Conservation (phyloP, 2,329 filamentous ascomycete species). For the Talaromyces atroroseus region DNA sequence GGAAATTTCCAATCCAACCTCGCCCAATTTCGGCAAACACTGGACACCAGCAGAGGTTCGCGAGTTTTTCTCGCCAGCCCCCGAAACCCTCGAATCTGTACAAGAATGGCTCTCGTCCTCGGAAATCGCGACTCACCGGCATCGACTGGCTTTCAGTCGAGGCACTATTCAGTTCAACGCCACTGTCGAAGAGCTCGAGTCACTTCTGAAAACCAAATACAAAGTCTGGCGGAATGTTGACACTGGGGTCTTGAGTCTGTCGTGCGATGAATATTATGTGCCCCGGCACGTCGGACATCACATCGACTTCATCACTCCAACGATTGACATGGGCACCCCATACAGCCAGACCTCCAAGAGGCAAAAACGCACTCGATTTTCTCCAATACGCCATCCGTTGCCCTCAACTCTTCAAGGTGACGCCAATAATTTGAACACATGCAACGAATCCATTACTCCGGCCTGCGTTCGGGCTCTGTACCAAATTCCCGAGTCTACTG, state of each 20-base stretch:
- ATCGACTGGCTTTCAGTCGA: background rate
- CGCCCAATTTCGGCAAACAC: slow-evolving; percentile 3
- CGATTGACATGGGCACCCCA: background rate
- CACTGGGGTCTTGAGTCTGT: background rate
- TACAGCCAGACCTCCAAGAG: background rate
- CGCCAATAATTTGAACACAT: background rate
- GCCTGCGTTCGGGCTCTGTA: slow-evolving; percentile 6
- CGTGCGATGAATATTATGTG: slow-evolving; percentile 9
- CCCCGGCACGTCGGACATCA: background rate
- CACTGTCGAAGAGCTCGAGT: slow-evolving; percentile 7
- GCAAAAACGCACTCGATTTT: background rate
- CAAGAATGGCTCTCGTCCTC: background rate
- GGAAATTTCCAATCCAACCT: background rate
- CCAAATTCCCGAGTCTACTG: background rate
- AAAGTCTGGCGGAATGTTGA: slow-evolving; percentile 5
- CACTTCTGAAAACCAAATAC: slow-evolving; percentile 5
- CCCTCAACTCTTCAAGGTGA: background rate
- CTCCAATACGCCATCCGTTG: background rate
- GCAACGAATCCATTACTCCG: background rate
- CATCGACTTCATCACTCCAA: slow-evolving; percentile 8
- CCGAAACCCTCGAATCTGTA: background rate
- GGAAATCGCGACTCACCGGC: background rate
- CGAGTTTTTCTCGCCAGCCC: background rate
- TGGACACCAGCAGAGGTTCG: background rate
- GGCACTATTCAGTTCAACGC: slow-evolving; percentile 8